These are phyloP conservation scores for Corymbia calophylla DNA, from an alignment of 441 rosid genomes.

Conservation along the genomic window DNA sequence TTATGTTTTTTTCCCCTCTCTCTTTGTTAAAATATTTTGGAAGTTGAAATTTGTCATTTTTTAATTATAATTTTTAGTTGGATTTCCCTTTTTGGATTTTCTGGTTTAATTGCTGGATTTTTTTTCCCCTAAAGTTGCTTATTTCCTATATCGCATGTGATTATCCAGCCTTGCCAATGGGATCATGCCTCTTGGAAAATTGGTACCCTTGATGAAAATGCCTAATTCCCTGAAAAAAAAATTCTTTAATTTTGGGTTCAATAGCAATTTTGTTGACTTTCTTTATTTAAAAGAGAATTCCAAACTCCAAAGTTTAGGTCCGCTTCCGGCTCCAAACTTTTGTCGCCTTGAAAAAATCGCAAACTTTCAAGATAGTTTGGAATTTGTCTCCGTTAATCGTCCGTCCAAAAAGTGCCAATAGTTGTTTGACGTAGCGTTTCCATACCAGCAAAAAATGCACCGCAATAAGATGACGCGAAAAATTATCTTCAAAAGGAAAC, in stretches of 20 bases:
- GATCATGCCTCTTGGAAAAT: neutral
- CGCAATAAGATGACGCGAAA: neutral
- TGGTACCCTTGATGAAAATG: neutral
- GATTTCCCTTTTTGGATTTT: neutral
- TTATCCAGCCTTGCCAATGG: neutral
- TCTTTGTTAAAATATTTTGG: neutral
- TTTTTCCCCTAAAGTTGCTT: neutral
- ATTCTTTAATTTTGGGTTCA: neutral
- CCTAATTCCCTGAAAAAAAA: neutral
- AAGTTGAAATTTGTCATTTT: neutral
- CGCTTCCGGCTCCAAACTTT: neutral
- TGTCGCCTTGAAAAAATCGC: neutral
- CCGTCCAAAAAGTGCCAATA: neutral
- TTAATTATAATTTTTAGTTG: neutral
- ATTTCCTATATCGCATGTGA: neutral
- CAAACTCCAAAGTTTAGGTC: neutral
- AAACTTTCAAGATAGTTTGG: neutral
- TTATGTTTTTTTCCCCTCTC: neutral
- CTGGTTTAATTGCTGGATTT: neutral
- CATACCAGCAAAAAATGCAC: neutral
- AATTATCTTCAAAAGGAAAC: neutral
- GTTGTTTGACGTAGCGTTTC: neutral
- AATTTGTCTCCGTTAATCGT: neutral
- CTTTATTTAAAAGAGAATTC: neutral
- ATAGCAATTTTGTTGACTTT: neutral